Base-by-base conservation (phyloP, 179 eudicot genomes). In the Beta macrorhiza region DNA sequence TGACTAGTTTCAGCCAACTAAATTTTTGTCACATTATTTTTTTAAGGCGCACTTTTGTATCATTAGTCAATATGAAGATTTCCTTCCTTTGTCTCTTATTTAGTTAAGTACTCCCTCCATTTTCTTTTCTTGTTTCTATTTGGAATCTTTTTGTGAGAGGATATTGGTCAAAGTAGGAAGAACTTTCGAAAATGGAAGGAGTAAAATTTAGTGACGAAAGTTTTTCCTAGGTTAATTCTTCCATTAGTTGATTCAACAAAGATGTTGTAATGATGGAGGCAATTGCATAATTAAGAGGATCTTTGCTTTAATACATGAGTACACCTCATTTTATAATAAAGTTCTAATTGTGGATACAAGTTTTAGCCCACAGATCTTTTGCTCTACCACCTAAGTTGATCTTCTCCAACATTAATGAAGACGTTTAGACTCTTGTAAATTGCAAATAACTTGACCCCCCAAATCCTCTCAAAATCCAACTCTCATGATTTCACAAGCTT, bases 401-500 rank as follows among this genome's bases (percentile, higher is more conserved):
- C 59, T 45, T 8, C 32, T 56, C 71, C 71, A 56, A 72, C 37
- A 42, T 37, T 77, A 49, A 49, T 80, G 72, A 80, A 80, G 47
- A 42, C 11, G 8, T 67, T 62, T 37, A 29, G 7, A 32, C 72
- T 63, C 42, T 15, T 17, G 71, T 57, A 25, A 67, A 32, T 73
- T 73, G 52, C 25, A 32, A 82, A 65, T 84, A 64, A 62, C 42
- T 56, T 73, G 84, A 84, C 84, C 88, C 86, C 84, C 81, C 88
- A 81, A 81, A 87, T 85, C 86, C 85, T 67, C 37, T 81, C 81
- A 45, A 87, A 83, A 87, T 87, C 86, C 57, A 75, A 51, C 67
- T 11, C 75, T 72, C 63, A 87, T 87, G 82, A 85, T 85, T 74
- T 75, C 79, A 51, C 14, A 47, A 15, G 19, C 51, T 57, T 76